phyloP scores from a whole-genome alignment of 306 rosid species.

The Begonia peltatifolia region DNA sequence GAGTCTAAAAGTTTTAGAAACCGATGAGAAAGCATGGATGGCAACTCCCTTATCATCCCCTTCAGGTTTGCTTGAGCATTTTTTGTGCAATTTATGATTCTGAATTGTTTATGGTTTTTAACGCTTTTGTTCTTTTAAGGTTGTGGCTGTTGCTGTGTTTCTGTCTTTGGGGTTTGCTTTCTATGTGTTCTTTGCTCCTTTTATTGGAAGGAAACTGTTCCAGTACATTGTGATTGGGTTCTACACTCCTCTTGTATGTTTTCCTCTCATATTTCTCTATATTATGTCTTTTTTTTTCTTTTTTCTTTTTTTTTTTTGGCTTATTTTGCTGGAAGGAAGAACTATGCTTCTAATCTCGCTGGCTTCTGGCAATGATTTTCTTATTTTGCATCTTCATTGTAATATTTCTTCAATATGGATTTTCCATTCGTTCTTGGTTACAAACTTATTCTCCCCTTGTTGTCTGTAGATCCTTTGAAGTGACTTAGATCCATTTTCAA shows the following conservation, averaged over 20 bases:
- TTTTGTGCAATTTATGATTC: not conserved
- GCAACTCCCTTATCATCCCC: conserved; percentile 96
- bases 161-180: conserved; percentile 91
- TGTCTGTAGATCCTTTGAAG: too few relatives aligned
- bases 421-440: conserved; percentile 7
- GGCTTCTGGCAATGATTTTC: conserved; percentile 17
- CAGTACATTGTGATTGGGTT: conserved; percentile 77
- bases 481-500: too few relatives aligned
- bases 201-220: conserved; percentile 70
- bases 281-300: not conserved
- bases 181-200: conserved; percentile 96
- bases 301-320: not conserved
- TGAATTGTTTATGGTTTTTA: not conserved
- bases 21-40: conserved; percentile 96
- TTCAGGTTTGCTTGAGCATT: conserved; percentile 38
- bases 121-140: conserved; percentile 26
- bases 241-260: conserved; percentile 83
- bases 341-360: conserved; percentile 21
- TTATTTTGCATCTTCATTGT: conserved; percentile 8
- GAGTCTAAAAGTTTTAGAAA: conserved; percentile 12
- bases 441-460: not conserved
- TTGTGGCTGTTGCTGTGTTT: conserved; percentile 96
- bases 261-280: conserved; percentile 10
- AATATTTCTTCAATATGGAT: conserved; percentile 8
- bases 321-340: conserved; percentile 29